Conservation (phyloP, 371 early-diverging fungal genomes). For the Mortierella sp. region DNA sequence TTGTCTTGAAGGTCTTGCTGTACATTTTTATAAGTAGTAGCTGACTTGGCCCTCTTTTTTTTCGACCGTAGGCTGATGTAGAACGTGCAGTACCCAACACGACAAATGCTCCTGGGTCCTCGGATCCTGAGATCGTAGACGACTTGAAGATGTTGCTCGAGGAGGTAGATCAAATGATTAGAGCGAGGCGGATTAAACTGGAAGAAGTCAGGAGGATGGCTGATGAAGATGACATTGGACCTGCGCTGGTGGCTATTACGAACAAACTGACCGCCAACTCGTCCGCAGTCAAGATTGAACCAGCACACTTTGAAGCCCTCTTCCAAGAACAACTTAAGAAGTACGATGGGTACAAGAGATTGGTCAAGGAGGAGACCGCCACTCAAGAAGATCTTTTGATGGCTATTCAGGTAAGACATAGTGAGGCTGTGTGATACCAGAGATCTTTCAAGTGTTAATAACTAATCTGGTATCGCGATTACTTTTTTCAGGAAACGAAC, state of each 20-base stretch:
- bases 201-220: slow-evolving; percentile 69
- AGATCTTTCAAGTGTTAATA: too few relatives aligned
- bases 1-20: neutral
- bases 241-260: slow-evolving; percentile 59
- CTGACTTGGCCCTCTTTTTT: neutral
- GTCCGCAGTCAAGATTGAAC: slow-evolving; percentile 76
- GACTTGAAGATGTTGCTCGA: slow-evolving; percentile 64
- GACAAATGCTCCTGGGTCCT: slow-evolving; percentile 53
- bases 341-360: slow-evolving; percentile 70
- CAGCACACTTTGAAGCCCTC: slow-evolving; percentile 77
- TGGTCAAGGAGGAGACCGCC: slow-evolving; percentile 70
- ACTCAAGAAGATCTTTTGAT: slow-evolving; percentile 75
- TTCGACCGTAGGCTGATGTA: slow-evolving; percentile 53
- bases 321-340: slow-evolving; percentile 74
- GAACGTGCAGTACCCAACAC: slow-evolving; percentile 65
- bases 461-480: neutral
- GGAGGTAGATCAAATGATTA: slow-evolving; percentile 62
- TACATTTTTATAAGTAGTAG: neutral
- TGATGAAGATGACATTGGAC: slow-evolving; percentile 79
- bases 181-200: slow-evolving; percentile 65
- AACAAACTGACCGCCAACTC: slow-evolving; percentile 62
- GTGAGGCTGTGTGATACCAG: neutral
- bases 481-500: slow-evolving; percentile 63
- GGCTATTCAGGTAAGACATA: slow-evolving; percentile 61
- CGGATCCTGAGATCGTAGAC: slow-evolving; percentile 63